Evolutionary conservation across 179 eudicot genomes (phyloP), one percentile per base, ranked within the genome.

Genomic region (Amaranthus tricolor): DNA sequence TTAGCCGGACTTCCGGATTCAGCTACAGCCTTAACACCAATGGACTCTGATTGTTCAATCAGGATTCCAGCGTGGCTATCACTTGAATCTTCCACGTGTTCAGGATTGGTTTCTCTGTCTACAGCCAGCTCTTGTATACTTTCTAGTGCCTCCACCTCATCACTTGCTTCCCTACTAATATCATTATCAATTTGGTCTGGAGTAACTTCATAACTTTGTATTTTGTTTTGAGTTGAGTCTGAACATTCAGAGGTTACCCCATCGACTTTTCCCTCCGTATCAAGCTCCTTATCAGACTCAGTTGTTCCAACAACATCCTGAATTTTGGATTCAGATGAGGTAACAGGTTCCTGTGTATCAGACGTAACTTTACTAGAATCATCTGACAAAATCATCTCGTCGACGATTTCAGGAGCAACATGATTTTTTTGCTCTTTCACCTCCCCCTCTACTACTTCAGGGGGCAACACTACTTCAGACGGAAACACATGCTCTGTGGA

Each of bases 1-100:
- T 84, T 85, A 61, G 78, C 76, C 20, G 85, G 73, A 79, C 76
- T 79, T 79, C 74, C 84, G 71, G 83, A 66, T 66, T 81, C 86
- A 72, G 51, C 66, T 19, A 56, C 62, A 73, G 81, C 62, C 56
- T 43, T 8, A 20, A 24, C 52, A 63, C 5, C 72, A 82, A 77
- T 78, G 16, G 85, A 57, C 60, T 44, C 80, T 21, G 82, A 62
- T 54, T 74, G 70, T 69, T 80, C 90, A 61, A 51, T 47, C 76
- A 59, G 82, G 68, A 61, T 69, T 76, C 67, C 85, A 80, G 70
- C 77, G 68, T 71, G 84, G 70, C 70, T 78, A 70, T 76, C 85
- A 74, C 49, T 81, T 59, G 71, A 66, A 74, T 64, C 79, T 76
- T 78, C 88, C 74, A 73, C 78, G 54, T 61, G 79, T 68, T 71